Evolutionary conservation across 495 filamentous ascomycete species (phyloP), one percentile per base, ranked within the genome.

Genomic region (Cercophora scortea): DNA sequence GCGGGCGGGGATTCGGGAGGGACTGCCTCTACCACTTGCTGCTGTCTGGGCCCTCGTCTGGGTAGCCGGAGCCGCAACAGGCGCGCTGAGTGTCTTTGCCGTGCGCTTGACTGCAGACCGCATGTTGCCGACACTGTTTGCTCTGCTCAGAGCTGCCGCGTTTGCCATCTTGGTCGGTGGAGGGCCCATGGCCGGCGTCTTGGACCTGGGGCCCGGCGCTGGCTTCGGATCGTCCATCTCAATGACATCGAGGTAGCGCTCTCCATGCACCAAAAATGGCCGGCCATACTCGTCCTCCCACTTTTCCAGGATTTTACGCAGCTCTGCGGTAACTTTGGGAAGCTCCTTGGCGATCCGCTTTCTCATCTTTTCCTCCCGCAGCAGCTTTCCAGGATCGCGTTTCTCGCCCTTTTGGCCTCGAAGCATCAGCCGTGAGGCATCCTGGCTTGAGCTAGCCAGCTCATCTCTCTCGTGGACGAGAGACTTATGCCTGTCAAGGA

Each of bases 301-400:
- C 36, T 79, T 70, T 70, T 94, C 90, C 32, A 99, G 74, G 75
- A 79, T 75, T 60, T 85, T 94, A 54, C 79, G 82, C 41, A 99
- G 73, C 9, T 97, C 90, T 0, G 76, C 75, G 49, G 90, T 87
- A 13, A 99, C 75, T 68, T 93, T 97, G 6, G 93, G 93, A 42
- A 99, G 75, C 57, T 99, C 93, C 69, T 96, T 96, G 13, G 89
- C 77, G 52, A 97, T 95, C 25, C 90, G 76, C 79, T 97, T 99
- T 40, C 93, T 81, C 89, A 96, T 93, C 77, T 96, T 97, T 72
- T 99, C 93, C 63, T 99, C 93, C 19, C 93, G 80, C 32, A 99
- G 73, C n/a, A 99, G 76, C 66, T 94, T 89, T 32, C 89, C 90
- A 0, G 93, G 93, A 66, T 99, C 93, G 59, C 93, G 86, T 61